phyloP scores from a whole-genome alignment of 192 early-diverging fungal genomes.

The Gonapodya sp. region DNA sequence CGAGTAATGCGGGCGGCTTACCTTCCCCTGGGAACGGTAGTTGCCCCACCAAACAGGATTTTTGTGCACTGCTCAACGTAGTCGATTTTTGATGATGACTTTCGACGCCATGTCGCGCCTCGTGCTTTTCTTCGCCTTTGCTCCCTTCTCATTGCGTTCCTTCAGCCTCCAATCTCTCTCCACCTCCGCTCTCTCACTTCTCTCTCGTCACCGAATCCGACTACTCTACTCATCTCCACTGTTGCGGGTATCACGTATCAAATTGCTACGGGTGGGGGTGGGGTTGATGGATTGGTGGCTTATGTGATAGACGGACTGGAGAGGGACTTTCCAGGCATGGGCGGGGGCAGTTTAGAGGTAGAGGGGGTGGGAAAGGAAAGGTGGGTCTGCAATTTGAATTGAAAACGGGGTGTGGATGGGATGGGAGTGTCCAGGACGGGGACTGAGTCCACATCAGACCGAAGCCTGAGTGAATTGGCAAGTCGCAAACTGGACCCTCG shows the following conservation, averaged over 20 bases:
- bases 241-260: not conserved
- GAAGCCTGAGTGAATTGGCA: too few relatives aligned
- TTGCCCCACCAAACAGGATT: too few relatives aligned
- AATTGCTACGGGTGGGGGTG: not conserved
- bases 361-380: not conserved
- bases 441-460: too few relatives aligned
- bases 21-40: too few relatives aligned
- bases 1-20: too few relatives aligned
- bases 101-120: too few relatives aligned
- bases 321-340: not conserved
- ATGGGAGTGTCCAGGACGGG: too few relatives aligned
- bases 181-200: not conserved
- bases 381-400: not conserved
- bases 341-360: not conserved
- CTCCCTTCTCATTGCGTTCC: not conserved
- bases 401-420: not conserved
- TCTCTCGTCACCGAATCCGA: not conserved
- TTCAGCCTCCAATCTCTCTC: not conserved
- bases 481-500: too few relatives aligned
- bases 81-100: too few relatives aligned
- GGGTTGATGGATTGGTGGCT: not conserved
- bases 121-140: not conserved
- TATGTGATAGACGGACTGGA: not conserved
- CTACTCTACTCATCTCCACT: not conserved
- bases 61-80: too few relatives aligned